Evolutionary conservation across 106 monocot species (phyloP).

Genomic region (Apostasia shenzhenica): DNA sequence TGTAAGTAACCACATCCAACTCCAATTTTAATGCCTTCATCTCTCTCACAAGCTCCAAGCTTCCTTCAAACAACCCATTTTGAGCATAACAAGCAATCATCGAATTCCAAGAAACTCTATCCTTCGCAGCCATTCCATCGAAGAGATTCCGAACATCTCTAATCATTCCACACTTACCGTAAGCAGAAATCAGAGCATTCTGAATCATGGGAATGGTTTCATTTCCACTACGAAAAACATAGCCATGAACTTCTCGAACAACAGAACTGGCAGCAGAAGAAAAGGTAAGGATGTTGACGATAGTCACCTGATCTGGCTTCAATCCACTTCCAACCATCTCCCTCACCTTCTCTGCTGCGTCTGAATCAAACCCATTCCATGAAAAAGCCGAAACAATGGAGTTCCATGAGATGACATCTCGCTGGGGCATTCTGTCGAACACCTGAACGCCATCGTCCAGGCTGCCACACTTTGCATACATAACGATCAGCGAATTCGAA

Average conservation of each 20-base stretch:
- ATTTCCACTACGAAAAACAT: slow-evolving; percentile 26
- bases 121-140: slow-evolving; percentile 15
- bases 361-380: slow-evolving; percentile 12
- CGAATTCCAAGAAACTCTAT: slow-evolving; percentile 55
- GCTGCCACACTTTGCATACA: slow-evolving; percentile 54
- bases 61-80: slow-evolving; percentile 36
- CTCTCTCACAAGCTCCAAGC: slow-evolving; percentile 33
- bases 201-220: not conserved
- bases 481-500: slow-evolving; percentile 36
- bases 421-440: slow-evolving; percentile 45
- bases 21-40: slow-evolving; percentile 34
- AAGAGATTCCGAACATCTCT: slow-evolving; percentile 26
- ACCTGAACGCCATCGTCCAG: slow-evolving; percentile 16
- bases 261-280: not conserved
- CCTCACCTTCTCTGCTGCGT: slow-evolving; percentile 14
- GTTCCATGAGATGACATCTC: slow-evolving; percentile 62
- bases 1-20: slow-evolving; percentile 54
- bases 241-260: slow-evolving; percentile 39
- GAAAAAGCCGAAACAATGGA: slow-evolving; percentile 37
- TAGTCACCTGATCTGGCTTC: slow-evolving; percentile 36
- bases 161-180: slow-evolving; percentile 35
- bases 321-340: slow-evolving; percentile 39
- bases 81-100: slow-evolving; percentile 50
- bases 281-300: slow-evolving; percentile 18
- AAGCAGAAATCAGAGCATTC: slow-evolving; percentile 51